phyloP scores from a whole-genome alignment of 2,329 filamentous ascomycete genomes.

The Fusarium pseudoanthophilum region DNA sequence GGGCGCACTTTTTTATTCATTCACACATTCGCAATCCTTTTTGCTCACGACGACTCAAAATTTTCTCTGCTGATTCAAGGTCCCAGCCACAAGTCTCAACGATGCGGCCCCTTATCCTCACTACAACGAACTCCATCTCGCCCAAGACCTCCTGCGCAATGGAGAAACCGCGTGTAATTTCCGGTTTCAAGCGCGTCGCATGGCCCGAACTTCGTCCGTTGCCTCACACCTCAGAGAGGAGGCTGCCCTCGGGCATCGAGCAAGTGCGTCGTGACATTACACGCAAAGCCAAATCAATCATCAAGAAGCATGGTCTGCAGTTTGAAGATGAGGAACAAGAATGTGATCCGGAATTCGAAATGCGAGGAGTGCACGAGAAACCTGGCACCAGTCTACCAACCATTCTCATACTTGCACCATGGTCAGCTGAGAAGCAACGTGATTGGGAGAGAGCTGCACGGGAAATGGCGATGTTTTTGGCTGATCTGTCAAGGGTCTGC shows the following conservation, averaged over 20 bases:
- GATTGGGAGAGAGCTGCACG: neutral
- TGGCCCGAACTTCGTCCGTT: neutral
- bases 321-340: rapidly evolving
- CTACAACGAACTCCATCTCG: neutral
- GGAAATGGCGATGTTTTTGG: neutral
- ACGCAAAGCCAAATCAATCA: rapidly evolving
- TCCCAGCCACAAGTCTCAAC: neutral
- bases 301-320: neutral
- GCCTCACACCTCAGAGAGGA: rapidly evolving
- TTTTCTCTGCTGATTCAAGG: rapidly evolving
- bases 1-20: rapidly evolving
- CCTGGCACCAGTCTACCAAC: neutral
- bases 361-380: neutral
- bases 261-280: rapidly evolving
- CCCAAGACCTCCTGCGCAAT: neutral
- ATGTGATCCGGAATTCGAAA: rapidly evolving
- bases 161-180: neutral
- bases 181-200: neutral
- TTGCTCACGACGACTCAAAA: rapidly evolving
- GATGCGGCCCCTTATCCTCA: neutral
- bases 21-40: neutral
- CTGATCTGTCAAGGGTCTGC: neutral
- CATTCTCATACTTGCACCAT: neutral
- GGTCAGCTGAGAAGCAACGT: neutral
- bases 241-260: rapidly evolving